These are phyloP conservation scores for Penicilliopsis zonata DNA, from an alignment of 495 filamentous ascomycete species.

Conservation along the genomic window DNA sequence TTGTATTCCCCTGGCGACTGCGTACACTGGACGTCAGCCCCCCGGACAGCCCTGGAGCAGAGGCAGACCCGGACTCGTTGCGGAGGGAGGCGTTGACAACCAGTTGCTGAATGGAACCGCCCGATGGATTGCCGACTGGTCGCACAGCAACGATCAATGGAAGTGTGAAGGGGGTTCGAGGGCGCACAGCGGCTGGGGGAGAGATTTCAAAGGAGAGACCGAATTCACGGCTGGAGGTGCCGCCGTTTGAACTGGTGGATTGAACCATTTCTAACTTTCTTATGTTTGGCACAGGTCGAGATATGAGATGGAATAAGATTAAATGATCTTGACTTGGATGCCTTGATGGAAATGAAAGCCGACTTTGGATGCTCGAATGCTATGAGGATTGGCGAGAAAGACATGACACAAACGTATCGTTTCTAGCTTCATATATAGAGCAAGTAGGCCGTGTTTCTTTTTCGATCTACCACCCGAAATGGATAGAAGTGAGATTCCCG, in stretches of 20 bases:
- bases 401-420: neutral
- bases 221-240: slow-evolving; percentile 20
- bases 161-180: slow-evolving; percentile 19
- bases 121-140: slow-evolving; percentile 16
- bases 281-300: too few relatives aligned
- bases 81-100: slow-evolving; percentile 20
- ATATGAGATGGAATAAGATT: too few relatives aligned
- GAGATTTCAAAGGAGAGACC: slow-evolving; percentile 21
- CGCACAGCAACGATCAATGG: slow-evolving; percentile 25
- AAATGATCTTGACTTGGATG: neutral
- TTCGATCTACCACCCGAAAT: too few relatives aligned
- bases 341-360: neutral
- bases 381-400: neutral
- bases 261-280: slow-evolving; percentile 13
- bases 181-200: slow-evolving; percentile 18
- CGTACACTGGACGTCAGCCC: slow-evolving; percentile 24
- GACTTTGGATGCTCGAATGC: neutral
- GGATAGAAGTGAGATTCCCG: too few relatives aligned
- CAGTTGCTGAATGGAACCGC: slow-evolving; percentile 17
- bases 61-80: slow-evolving; percentile 17
- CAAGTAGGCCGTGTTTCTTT: too few relatives aligned
- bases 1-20: slow-evolving; percentile 20
- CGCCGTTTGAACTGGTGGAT: slow-evolving; percentile 1
- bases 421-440: too few relatives aligned
- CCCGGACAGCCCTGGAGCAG: slow-evolving; percentile 15